Percentiles rank a stretch among this genome's conserved stretches.
Conservation (phyloP, 345 rosid species). For the Geranium brycei region DNA sequence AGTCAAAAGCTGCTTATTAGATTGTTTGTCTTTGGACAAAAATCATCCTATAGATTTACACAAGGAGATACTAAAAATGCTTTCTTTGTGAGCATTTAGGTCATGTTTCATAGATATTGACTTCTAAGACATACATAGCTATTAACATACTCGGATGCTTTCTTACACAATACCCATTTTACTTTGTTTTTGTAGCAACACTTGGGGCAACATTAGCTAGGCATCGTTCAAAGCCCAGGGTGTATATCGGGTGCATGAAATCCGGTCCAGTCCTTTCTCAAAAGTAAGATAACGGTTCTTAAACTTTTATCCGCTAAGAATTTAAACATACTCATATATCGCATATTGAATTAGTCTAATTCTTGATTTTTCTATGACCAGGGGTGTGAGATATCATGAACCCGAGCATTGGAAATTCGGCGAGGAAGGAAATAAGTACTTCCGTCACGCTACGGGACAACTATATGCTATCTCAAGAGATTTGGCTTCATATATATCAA, state of each 20-base stretch:
- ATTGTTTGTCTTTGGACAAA: neutral
- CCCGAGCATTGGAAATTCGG: constrained; percentile 98
- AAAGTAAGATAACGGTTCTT: constrained; percentile 44
- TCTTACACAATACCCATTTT: constrained; percentile 5
- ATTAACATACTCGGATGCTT: neutral
- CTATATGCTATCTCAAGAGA: constrained; percentile 81
- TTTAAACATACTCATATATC: no score
- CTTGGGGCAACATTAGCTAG: constrained; percentile 73
- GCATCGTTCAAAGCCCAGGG: constrained; percentile 59
- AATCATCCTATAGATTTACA: neutral
- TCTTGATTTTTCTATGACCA: constrained; percentile 10
- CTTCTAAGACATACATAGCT: neutral
- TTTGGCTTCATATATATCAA: constrained; percentile 72
- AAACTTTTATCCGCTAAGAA: neutral
- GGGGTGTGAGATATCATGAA: constrained; percentile 95
- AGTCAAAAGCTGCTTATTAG: neutral
- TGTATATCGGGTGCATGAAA: constrained; percentile 95
- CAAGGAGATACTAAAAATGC: neutral
- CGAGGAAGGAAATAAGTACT: constrained; percentile 87
- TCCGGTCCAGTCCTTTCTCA: constrained; percentile 95
- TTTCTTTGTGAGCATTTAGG: constrained; percentile 1
- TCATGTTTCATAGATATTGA: neutral
- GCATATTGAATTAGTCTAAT: neutral
- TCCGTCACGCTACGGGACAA: constrained; percentile 99
- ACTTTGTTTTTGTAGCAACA: constrained; percentile 49